Evolutionary conservation across 1,139 yeast genomes (phyloP).

Genomic region (Hanseniaspora gamundiae): DNA sequence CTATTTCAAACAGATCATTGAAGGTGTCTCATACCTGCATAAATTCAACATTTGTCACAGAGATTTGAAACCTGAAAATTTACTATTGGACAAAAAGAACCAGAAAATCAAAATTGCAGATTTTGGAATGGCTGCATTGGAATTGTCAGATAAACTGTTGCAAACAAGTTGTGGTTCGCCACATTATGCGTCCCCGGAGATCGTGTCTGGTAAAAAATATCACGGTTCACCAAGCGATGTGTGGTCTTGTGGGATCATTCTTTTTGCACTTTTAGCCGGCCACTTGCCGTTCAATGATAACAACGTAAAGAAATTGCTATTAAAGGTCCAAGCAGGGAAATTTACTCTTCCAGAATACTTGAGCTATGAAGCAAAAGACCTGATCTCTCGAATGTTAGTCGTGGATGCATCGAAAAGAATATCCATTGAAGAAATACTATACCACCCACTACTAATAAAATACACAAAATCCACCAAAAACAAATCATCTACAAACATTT

Average conservation of each 20-base stretch:
- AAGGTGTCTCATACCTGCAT: slow-evolving; percentile 76
- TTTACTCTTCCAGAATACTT: slow-evolving; percentile 65
- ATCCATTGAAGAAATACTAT: slow-evolving; percentile 55
- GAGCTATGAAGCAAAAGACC: slow-evolving; percentile 73
- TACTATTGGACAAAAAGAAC: slow-evolving; percentile 47
- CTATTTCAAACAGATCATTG: slow-evolving; percentile 61
- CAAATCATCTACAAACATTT: slow-evolving; percentile 12
- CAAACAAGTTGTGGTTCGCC: slow-evolving; percentile 83
- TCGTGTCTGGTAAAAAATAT: slow-evolving; percentile 63
- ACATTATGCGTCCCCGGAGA: slow-evolving; percentile 82
- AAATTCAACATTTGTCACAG: slow-evolving; percentile 72
- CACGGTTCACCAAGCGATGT: slow-evolving; percentile 79
- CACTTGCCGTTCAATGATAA: slow-evolving; percentile 77
- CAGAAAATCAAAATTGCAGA: slow-evolving; percentile 69
- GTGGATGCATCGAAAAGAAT: slow-evolving; percentile 75
- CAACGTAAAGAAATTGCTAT: slow-evolving; percentile 52
- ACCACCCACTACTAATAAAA: slow-evolving; percentile 69
- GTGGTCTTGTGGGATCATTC: slow-evolving; percentile 78
- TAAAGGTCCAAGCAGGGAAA: slow-evolving; percentile 65
- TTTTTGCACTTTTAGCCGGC: slow-evolving; percentile 68
- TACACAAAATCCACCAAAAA: slow-evolving; percentile 32
- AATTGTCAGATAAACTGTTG: slow-evolving; percentile 54
- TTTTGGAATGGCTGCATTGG: slow-evolving; percentile 82
- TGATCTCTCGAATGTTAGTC: slow-evolving; percentile 68
- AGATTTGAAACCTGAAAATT: slow-evolving; percentile 71